These are phyloP conservation scores for Penicillium waksmanii DNA, from an alignment of 495 filamentous ascomycete species.

Conservation along the genomic window DNA sequence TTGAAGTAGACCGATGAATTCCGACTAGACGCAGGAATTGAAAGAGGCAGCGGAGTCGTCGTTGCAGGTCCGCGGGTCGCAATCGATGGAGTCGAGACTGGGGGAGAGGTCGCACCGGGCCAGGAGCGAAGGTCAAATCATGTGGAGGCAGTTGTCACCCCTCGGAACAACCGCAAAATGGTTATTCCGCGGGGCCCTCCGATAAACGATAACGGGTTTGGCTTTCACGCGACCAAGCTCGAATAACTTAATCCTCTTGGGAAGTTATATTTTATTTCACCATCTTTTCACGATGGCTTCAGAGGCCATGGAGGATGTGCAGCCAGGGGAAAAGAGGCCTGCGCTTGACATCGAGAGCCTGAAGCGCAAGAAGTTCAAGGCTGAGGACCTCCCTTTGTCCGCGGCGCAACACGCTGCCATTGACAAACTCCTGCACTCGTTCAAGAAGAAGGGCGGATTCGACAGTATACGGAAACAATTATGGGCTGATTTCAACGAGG, in stretches of 20 bases:
- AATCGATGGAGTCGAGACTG: constrained; percentile 26
- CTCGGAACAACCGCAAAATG: constrained; percentile 29
- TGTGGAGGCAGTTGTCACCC: constrained; percentile 45
- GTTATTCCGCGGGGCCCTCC: constrained; percentile 11
- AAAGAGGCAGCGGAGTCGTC: constrained; percentile 15
- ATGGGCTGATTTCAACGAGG: constrained; percentile 78
- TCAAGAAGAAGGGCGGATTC: constrained; percentile 91
- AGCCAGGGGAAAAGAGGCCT: constrained; percentile 30
- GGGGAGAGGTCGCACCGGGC: constrained; percentile 29
- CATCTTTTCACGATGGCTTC: constrained; percentile 43
- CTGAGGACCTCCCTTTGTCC: constrained; percentile 78
- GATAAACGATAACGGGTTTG: constrained; percentile 22
- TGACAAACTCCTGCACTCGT: constrained; percentile 75
- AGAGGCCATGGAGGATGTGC: constrained; percentile 40
- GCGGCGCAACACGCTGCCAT: constrained; percentile 73
- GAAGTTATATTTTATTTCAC: neutral
- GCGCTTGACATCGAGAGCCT: constrained; percentile 41
- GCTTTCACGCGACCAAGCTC: constrained; percentile 27
- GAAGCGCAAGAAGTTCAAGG: constrained; percentile 74
- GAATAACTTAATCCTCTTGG: neutral
- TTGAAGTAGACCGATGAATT: constrained; percentile 13
- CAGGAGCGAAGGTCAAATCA: constrained; percentile 46
- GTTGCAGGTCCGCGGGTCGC: constrained; percentile 19
- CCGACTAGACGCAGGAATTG: constrained; percentile 12
- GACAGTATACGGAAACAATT: constrained; percentile 80